Evolutionary conservation across 1,284 basidiomycete species (phyloP).

Genomic region (Cryptococcus deneoformans): DNA sequence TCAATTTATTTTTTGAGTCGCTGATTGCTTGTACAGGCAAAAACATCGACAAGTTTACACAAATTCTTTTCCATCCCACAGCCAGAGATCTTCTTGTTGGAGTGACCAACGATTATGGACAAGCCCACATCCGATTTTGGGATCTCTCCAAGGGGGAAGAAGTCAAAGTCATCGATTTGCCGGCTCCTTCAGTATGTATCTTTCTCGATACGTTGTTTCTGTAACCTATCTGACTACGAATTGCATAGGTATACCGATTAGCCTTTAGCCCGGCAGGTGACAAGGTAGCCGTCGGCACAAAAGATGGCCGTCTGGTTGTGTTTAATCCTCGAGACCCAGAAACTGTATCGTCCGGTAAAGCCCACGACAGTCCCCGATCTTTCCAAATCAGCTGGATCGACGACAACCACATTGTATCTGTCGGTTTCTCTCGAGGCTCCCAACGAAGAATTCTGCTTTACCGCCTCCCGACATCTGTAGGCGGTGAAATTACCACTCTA

Average conservation of each 20-base stretch:
- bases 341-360: constrained; percentile 22
- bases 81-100: constrained; percentile 46
- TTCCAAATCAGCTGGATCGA: constrained; percentile 52
- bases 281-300: constrained; percentile 49
- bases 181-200: constrained; percentile 25
- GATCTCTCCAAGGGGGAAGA: constrained; percentile 30
- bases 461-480: constrained; percentile 12
- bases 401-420: constrained; percentile 41
- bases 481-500: constrained; percentile 23
- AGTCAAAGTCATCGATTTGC: constrained; percentile 14
- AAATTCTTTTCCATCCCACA: constrained; percentile 48
- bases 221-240: not conserved
- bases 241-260: constrained; percentile 35
- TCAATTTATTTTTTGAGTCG: not conserved
- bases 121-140: constrained; percentile 43
- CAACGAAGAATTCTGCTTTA: constrained; percentile 51
- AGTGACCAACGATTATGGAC: constrained; percentile 48
- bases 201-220: not conserved
- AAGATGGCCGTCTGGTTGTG: constrained; percentile 47
- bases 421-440: constrained; percentile 51
- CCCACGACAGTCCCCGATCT: constrained; percentile 49
- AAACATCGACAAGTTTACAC: constrained; percentile 47
- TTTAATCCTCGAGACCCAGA: constrained; percentile 46
- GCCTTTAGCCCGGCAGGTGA: constrained; percentile 45
- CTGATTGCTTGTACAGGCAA: constrained; percentile 22